Conservation (phyloP, 1,284 basidiomycete species). For the Trichosporon ovoides region DNA sequence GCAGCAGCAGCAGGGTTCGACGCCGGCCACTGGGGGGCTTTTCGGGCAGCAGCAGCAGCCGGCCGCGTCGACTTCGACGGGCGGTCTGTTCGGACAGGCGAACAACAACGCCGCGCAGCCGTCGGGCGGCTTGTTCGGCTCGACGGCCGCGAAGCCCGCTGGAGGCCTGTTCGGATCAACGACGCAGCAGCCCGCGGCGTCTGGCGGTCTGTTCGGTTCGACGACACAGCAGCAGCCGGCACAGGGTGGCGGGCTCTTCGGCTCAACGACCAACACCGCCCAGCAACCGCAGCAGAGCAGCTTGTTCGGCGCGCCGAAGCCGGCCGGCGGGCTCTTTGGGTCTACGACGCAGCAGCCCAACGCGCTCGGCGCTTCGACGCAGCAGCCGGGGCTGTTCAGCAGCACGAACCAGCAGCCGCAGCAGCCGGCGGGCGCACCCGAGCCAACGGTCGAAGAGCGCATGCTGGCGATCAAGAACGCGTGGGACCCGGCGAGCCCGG, state of each 20-base stretch:
- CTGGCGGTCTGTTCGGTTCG: slow-evolving; percentile 54
- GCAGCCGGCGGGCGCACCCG: slow-evolving; percentile 9
- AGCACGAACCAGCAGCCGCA: slow-evolving; percentile 48
- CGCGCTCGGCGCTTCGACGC: slow-evolving; percentile 10
- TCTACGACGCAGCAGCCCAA: slow-evolving; percentile 14
- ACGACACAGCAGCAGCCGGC: slow-evolving; percentile 14
- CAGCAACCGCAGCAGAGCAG: slow-evolving; percentile 5
- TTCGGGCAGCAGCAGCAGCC: slow-evolving; percentile 23
- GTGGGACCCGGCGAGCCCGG: slow-evolving; percentile 65
- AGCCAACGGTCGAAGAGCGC: slow-evolving; percentile 50
- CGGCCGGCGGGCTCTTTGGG: slow-evolving; percentile 11
- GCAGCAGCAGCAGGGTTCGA: slow-evolving; percentile 26
- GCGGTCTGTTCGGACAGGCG: slow-evolving; percentile 51
- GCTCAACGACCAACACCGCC: slow-evolving; percentile 35
- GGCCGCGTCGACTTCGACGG: slow-evolving; percentile 23
- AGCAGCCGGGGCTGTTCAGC: slow-evolving; percentile 7
- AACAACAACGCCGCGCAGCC: slow-evolving; percentile 30
- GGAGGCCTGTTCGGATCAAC: slow-evolving; percentile 33
- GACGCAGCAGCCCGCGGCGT: slow-evolving; percentile 21
- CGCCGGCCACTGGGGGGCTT: slow-evolving; percentile 29
- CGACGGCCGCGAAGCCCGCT: slow-evolving; percentile 26
- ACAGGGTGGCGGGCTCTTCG: slow-evolving; percentile 41
- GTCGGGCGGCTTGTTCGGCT: slow-evolving; percentile 42
- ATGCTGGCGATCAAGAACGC: slow-evolving; percentile 65
- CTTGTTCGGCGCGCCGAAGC: slow-evolving; percentile 18